Conservation (phyloP, 768 basidiomycete species). For the Inosperma sp. region DNA sequence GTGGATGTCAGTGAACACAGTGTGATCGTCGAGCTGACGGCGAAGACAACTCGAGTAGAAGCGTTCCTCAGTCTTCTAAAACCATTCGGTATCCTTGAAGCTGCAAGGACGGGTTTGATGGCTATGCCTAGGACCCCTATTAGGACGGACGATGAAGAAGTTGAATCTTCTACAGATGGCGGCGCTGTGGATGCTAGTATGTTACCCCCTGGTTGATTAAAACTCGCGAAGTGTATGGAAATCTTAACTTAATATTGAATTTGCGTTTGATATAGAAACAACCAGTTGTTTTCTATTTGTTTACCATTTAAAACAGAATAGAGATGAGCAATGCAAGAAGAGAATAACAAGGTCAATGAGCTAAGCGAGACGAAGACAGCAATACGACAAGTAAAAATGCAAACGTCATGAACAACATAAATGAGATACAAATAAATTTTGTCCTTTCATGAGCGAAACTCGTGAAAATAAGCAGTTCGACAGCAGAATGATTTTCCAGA, state of each 20-base stretch:
- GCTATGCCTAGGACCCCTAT: slow-evolving; percentile 98
- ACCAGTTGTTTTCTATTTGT: slow-evolving; percentile 7
- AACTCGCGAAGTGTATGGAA: background rate
- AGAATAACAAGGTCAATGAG: slow-evolving; percentile 11
- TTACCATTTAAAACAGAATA: background rate
- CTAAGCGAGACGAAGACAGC: slow-evolving; percentile 10
- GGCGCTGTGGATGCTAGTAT: slow-evolving; percentile 83
- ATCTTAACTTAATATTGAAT: background rate
- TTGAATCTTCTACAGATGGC: slow-evolving; percentile 40
- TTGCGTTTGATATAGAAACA: slow-evolving; percentile 1
- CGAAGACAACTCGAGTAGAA: slow-evolving; percentile 87
- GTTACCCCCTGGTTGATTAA: slow-evolving; percentile 80
- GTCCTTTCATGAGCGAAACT: slow-evolving; percentile 3
- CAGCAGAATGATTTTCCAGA: slow-evolving; percentile 7
- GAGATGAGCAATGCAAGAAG: slow-evolving; percentile 6
- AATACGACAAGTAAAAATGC: slow-evolving; percentile 1
- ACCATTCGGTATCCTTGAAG: slow-evolving; percentile 94
- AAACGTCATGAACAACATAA: background rate
- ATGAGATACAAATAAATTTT: slow-evolving; percentile 3
- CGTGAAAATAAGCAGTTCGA: slow-evolving; percentile 17
- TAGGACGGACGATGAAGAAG: slow-evolving; percentile 55
- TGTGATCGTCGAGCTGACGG: slow-evolving; percentile 92
- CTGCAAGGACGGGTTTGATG: slow-evolving; percentile 93
- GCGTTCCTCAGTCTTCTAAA: slow-evolving; percentile 89
- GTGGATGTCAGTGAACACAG: slow-evolving; percentile 95